Evolutionary conservation across 1,284 basidiomycete species (phyloP).

Genomic region (Exsudoporus floridanus): DNA sequence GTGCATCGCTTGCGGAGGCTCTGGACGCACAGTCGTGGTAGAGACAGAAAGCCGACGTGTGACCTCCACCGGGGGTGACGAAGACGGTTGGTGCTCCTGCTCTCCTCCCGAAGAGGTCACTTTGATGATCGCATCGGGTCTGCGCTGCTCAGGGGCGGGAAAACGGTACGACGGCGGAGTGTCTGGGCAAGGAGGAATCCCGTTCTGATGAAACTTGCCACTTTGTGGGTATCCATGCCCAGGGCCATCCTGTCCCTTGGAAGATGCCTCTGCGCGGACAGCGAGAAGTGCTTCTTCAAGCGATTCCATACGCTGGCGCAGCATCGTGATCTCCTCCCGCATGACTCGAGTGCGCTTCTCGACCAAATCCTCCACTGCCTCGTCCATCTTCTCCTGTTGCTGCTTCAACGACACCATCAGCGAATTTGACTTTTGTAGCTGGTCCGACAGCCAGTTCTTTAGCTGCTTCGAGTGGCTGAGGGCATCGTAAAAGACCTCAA

Average conservation of each 20-base stretch:
- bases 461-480: constrained; percentile 72
- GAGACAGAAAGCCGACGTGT: constrained; percentile 49
- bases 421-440: constrained; percentile 59
- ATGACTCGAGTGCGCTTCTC: constrained; percentile 55
- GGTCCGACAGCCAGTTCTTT: constrained; percentile 69
- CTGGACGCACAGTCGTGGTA: constrained; percentile 42
- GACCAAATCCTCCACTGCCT: constrained; percentile 55
- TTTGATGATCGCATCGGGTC: constrained; percentile 21
- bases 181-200: constrained; percentile 23
- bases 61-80: constrained; percentile 46
- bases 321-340: constrained; percentile 53
- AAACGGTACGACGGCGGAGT: constrained; percentile 28
- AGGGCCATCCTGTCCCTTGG: constrained; percentile 31
- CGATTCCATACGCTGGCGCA: constrained; percentile 57
- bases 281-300: constrained; percentile 53
- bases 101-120: constrained; percentile 28
- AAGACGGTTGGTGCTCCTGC: constrained; percentile 30
- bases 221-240: constrained; percentile 21
- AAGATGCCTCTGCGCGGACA: constrained; percentile 34
- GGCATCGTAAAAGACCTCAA: constrained; percentile 76
- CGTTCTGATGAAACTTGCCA: constrained; percentile 27
- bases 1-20: constrained; percentile 35
- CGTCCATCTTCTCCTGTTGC: constrained; percentile 56
- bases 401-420: constrained; percentile 53
- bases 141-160: constrained; percentile 26